A percentile compares a stretch with the other conserved stretches of the same genome.
Evolutionary conservation across 805 yeast species (phyloP).

Genomic region (Torulaspora maleeae): DNA sequence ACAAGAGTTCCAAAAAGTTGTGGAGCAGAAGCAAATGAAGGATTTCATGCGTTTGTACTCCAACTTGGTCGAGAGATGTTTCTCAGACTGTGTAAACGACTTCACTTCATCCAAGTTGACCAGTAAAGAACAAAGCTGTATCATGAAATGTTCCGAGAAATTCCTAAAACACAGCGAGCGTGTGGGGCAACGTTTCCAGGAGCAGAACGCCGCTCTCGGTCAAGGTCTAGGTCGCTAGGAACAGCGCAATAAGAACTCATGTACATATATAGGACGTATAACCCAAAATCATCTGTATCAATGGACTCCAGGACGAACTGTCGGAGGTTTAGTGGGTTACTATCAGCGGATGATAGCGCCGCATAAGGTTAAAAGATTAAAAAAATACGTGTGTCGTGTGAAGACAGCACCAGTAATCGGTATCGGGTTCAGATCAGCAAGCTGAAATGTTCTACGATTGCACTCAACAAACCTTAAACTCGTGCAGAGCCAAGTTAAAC

Average conservation of each 20-base stretch:
- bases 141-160: slow-evolving; percentile 91
- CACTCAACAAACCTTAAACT: slow-evolving; percentile 35
- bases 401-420: slow-evolving; percentile 35
- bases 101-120: slow-evolving; percentile 90
- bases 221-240: slow-evolving; percentile 51
- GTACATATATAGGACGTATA: slow-evolving; percentile 10
- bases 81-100: slow-evolving; percentile 95
- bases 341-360: neutral
- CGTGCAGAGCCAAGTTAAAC: slow-evolving; percentile 25
- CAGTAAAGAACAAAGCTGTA: slow-evolving; percentile 78
- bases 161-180: slow-evolving; percentile 97
- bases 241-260: slow-evolving; percentile 1
- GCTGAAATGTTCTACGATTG: slow-evolving; percentile 34
- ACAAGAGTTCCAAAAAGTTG: slow-evolving; percentile 91
- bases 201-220: slow-evolving; percentile 80
- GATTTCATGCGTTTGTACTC: slow-evolving; percentile 98
- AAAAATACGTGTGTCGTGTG: slow-evolving; percentile 9
- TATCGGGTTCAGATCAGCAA: slow-evolving; percentile 33
- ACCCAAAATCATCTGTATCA: neutral
- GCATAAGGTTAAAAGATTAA: too few relatives aligned
- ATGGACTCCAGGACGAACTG: neutral
- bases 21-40: slow-evolving; percentile 96
- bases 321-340: too few relatives aligned
- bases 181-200: slow-evolving; percentile 98
- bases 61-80: slow-evolving; percentile 92